Base-by-base conservation (phyloP, 257 asterid species). In the Lavandula angustifolia region DNA sequence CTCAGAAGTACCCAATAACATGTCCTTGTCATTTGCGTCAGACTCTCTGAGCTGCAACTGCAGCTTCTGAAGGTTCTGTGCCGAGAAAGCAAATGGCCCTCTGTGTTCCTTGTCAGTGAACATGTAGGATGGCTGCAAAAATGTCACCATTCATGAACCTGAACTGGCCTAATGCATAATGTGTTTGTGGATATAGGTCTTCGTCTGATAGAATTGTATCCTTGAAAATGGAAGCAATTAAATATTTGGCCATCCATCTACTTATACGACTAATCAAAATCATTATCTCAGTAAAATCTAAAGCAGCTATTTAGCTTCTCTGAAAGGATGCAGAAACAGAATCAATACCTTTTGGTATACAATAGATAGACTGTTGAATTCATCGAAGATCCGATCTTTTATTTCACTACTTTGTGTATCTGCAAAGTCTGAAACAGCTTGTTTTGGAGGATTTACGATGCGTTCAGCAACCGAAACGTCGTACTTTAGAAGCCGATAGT, bases 391-490 rank as follows among this genome's bases (percentile, higher is more conserved):
- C 51, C 99, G 99, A 78, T 94, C 99, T 81, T 94, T 94, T 71
- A 88, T 83, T 76, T 94, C 99, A 79, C 81, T 94, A 73, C 91
- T 94, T 67, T 90, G 95, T 29, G 92, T 86, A 76, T 94, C 99
- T 7, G 98, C 99, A 79, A 94, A 94, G 69, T 88, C 99, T 27
- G 99, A 94, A 65, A 94, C 99, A 49, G 99, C 98, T 86, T 94
- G 99, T 78, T 94, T 94, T 51, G 98, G 98, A 75, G 99, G 99
- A 80, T 94, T 79, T 70, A 94, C 96, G 57, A 94, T 95, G 22
- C 83, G 83, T 78, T 94, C 95, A 43, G 99, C 98, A 51, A 84
- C 84, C 50, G 91, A 64, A 22, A 94, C 85, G 52, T 87, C 81
- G 53, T 87, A 80, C 78, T 84, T 80, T 27, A 94, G 70, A 68